phyloP scores from a whole-genome alignment of 306 rosid genomes.

The Dryas octopetala region DNA sequence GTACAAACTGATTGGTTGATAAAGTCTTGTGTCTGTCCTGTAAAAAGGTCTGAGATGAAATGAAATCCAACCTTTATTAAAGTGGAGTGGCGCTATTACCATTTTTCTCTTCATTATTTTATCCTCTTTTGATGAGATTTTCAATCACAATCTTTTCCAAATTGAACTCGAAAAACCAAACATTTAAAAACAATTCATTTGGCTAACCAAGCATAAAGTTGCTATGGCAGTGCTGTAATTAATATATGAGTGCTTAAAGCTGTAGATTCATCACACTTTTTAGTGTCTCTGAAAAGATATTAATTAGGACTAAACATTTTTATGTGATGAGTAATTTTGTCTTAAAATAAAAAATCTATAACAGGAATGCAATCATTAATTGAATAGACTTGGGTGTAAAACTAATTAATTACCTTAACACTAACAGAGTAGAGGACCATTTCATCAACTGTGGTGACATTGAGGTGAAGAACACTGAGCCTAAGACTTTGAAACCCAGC shows the following conservation, averaged over 20 bases:
- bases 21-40: background rate
- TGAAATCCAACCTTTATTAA: background rate
- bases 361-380: background rate
- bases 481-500: constrained; percentile 59
- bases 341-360: too few species aligned
- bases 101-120: background rate
- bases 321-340: too few species aligned
- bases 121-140: too few species aligned
- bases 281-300: too few species aligned
- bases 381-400: background rate
- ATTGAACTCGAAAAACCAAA: too few species aligned
- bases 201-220: too few species aligned
- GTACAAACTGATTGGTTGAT: background rate
- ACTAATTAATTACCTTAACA: constrained; percentile 50
- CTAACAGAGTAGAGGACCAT: constrained; percentile 80
- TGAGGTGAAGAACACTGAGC: constrained; percentile 76
- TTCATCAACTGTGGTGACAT: constrained; percentile 54
- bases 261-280: too few species aligned
- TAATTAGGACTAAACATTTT: too few species aligned
- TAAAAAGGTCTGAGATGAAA: background rate
- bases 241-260: too few species aligned
- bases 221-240: too few species aligned
- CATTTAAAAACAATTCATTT: too few species aligned
- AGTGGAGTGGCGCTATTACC: background rate
- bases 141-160: too few species aligned